Evolutionary conservation across 768 basidiomycete species (phyloP), one percentile per base, ranked within the genome.

Genomic region (Phanerochaete sordida): DNA sequence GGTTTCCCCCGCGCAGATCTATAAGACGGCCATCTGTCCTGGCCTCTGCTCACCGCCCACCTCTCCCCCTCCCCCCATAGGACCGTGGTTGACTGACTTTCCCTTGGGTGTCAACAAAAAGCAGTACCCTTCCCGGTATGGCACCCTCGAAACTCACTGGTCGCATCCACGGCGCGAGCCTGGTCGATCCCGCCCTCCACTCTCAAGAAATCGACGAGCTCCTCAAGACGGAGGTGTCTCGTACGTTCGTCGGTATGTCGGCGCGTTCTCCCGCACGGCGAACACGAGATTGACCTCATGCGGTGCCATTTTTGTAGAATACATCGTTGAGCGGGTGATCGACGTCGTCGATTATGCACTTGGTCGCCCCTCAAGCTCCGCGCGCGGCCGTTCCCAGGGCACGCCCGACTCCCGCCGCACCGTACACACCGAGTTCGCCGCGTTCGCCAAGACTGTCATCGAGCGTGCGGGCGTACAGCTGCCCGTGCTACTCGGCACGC

Each of bases 261-360:
- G 47, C 3, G 23, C 47, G n/a, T 11, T 31, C 39, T 44, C 53
- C 48, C 33, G 30, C 44, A 47, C 30, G n/a, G 12, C 27, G 43
- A 19, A 23, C 13, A 58, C 66, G 60, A 19, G 46, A 21, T 15
- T 46, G 46, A 57, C 44, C 56, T 57, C 46, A 57, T 57, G 43
- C 56, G 28, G 31, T 46, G 31, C 43, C 35, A 16, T 28, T 30
- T 55, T 50, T 51, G 8, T 62, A 91, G 90, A 90, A 58, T 85
- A 88, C 72, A 74, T 88, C 57, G 81, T 88, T 15, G 87, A 91
- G 70, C 77, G 73, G 21, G 85, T 90, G 15, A 74, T 81, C 4
- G 89, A 91, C 60, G 86, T 88, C 0, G 90, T 91, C 54, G 86
- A 90, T 72, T 88, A 80, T 67, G 88, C 88, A 12, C 82, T 91